These are phyloP conservation scores for Mucor mucedo DNA, from an alignment of 371 early-diverging fungal genomes.

Conservation along the genomic window DNA sequence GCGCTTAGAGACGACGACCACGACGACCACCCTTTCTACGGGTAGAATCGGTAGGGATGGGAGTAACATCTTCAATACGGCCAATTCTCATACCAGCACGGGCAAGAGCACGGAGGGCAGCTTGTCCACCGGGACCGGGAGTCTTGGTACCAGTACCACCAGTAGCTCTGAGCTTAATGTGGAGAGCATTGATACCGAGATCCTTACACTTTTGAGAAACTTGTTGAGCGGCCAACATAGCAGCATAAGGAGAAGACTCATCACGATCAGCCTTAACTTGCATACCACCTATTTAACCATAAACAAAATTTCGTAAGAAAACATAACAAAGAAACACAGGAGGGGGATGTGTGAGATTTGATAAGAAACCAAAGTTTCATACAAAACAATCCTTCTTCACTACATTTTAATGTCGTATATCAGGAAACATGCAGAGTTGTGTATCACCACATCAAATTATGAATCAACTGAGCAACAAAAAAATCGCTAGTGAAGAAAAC, in stretches of 20 bases:
- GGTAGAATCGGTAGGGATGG: constrained; percentile 99
- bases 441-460: not conserved
- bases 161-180: constrained; percentile 99
- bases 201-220: constrained; percentile 99
- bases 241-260: constrained; percentile 99
- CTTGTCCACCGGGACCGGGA: constrained; percentile 99
- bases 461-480: not conserved
- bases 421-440: not conserved
- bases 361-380: not conserved
- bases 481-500: not conserved
- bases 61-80: constrained; percentile 99
- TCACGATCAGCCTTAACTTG: constrained; percentile 99
- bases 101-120: constrained; percentile 99
- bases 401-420: not conserved
- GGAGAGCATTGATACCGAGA: constrained; percentile 99
- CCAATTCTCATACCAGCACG: constrained; percentile 99
- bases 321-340: constrained; percentile 8
- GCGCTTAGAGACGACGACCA: constrained; percentile 99
- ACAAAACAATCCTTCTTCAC: not conserved
- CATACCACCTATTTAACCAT: constrained; percentile 83
- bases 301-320: not conserved
- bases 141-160: constrained; percentile 99
- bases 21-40: constrained; percentile 99
- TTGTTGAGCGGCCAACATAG: constrained; percentile 99
- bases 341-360: constrained; percentile 6